Conservation (phyloP, 1,284 basidiomycete species). For the Cryptococcus deneoformans region DNA sequence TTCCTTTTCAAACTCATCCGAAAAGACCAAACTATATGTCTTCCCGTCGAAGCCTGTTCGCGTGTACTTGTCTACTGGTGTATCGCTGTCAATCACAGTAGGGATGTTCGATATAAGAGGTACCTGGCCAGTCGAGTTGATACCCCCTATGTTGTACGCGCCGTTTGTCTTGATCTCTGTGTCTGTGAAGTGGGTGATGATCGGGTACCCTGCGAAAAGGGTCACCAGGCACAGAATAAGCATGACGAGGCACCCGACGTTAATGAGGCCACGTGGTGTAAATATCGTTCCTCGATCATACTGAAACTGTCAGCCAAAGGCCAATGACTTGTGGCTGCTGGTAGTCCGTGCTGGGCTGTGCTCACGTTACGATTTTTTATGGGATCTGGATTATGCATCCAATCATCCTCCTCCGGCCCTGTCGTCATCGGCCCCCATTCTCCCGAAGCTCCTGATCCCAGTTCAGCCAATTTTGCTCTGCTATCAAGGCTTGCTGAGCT, state of each 20-base stretch:
- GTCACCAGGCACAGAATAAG: conserved; percentile 61
- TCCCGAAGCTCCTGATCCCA: conserved; percentile 1
- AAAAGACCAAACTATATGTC: conserved; percentile 69
- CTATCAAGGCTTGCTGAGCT: too few relatives aligned
- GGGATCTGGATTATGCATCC: conserved; percentile 55
- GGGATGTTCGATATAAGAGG: conserved; percentile 58
- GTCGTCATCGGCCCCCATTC: conserved; percentile 21
- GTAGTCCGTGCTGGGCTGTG: too few relatives aligned
- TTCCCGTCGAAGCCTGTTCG: conserved; percentile 65
- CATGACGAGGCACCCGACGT: conserved; percentile 70
- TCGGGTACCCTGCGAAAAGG: conserved; percentile 60
- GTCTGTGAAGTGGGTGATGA: conserved; percentile 46
- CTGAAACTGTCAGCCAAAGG: conserved; percentile 4
- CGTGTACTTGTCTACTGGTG: conserved; percentile 59
- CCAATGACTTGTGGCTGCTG: not conserved
- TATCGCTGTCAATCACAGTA: conserved; percentile 63
- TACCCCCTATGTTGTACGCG: conserved; percentile 66
- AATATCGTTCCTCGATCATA: conserved; percentile 59
- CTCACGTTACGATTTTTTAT: conserved; percentile 59
- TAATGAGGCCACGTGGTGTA: conserved; percentile 66
- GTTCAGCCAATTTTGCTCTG: too few relatives aligned
- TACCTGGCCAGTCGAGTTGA: conserved; percentile 69
- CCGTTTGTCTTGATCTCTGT: conserved; percentile 43
- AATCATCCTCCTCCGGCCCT: conserved; percentile 50
- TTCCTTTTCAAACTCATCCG: conserved; percentile 80